Conservation (phyloP, 768 basidiomycete genomes). For the Hydnomerulius pinastri region DNA sequence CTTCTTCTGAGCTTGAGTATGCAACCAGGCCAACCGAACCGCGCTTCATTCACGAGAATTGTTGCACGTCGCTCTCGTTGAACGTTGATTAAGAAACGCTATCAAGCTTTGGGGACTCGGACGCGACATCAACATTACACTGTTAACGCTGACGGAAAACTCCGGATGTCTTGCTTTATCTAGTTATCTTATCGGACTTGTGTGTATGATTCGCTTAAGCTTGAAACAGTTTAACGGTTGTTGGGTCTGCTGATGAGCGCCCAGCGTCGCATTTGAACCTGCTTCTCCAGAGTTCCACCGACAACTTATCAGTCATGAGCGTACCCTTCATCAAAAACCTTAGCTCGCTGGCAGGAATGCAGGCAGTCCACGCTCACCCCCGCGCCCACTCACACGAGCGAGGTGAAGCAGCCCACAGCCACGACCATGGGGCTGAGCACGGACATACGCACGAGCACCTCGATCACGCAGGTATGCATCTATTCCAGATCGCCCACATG, state of each 20-base stretch:
- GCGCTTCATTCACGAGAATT: slow-evolving; percentile 25
- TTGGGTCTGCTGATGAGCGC: too few relatives aligned
- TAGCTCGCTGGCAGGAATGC: too few relatives aligned
- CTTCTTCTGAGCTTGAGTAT: slow-evolving; percentile 55
- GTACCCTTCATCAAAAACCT: slow-evolving; percentile 79
- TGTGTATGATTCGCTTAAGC: too few relatives aligned
- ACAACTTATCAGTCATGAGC: slow-evolving; percentile 43
- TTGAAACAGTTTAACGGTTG: too few relatives aligned
- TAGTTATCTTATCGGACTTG: not conserved
- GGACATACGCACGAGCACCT: slow-evolving; percentile 95
- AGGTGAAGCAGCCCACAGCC: slow-evolving; percentile 40
- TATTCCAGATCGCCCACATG: not conserved
- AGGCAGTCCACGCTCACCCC: too few relatives aligned
- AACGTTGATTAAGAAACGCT: too few relatives aligned
- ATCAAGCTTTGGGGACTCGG: too few relatives aligned
- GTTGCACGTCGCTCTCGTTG: too few relatives aligned
- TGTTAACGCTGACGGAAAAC: slow-evolving; percentile 11
- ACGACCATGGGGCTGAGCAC: slow-evolving; percentile 73
- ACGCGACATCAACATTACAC: slow-evolving; percentile 10
- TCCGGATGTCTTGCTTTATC: too few relatives aligned
- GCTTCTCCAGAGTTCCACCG: too few relatives aligned
- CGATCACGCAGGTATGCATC: slow-evolving; percentile 74
- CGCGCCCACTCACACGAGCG: slow-evolving; percentile 56
- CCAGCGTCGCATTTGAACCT: too few relatives aligned
- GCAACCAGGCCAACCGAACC: slow-evolving; percentile 39